A percentile compares a stretch with the other conserved stretches of the same genome.
Conservation (phyloP, 306 rosid species). For the Quercus ilex region DNA sequence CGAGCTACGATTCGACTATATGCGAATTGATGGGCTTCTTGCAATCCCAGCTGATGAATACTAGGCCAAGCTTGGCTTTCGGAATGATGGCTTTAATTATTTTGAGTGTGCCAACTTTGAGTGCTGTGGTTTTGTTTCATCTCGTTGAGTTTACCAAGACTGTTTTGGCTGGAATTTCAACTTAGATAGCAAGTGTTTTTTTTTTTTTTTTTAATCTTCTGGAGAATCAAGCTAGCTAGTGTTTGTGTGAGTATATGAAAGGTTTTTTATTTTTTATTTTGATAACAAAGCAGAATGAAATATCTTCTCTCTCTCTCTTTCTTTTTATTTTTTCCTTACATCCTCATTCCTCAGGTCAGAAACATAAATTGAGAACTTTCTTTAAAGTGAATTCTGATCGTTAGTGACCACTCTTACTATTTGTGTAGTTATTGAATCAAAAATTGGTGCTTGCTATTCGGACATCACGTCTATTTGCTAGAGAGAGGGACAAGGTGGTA, state of each 20-base stretch:
- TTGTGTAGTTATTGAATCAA: no score
- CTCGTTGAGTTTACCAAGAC: slow-evolving; percentile 16
- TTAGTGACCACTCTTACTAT: no score
- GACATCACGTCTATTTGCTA: no score
- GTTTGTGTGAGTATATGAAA: not conserved
- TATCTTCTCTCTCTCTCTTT: not conserved
- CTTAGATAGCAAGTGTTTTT: not conserved
- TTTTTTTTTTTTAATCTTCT: not conserved
- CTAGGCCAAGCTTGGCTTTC: slow-evolving; percentile 46
- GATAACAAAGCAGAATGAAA: not conserved
- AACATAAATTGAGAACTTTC: no score
- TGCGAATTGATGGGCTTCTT: slow-evolving; percentile 46
- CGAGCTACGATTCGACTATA: slow-evolving; percentile 31
- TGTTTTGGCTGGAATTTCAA: slow-evolving; percentile 16
- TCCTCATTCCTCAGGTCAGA: no score
- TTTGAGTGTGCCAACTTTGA: slow-evolving; percentile 35
- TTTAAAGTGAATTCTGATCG: no score
- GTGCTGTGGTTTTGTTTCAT: slow-evolving; percentile 20
- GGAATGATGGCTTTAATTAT: slow-evolving; percentile 24
- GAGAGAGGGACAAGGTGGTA: no score
- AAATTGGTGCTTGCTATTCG: no score
- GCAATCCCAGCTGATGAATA: slow-evolving; percentile 48
- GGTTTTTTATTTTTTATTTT: not conserved
- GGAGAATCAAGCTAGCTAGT: not conserved
- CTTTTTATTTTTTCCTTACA: not conserved